Evolutionary conservation across 192 early-diverging fungal genomes (phyloP).

Genomic region (Podila verticillata): DNA sequence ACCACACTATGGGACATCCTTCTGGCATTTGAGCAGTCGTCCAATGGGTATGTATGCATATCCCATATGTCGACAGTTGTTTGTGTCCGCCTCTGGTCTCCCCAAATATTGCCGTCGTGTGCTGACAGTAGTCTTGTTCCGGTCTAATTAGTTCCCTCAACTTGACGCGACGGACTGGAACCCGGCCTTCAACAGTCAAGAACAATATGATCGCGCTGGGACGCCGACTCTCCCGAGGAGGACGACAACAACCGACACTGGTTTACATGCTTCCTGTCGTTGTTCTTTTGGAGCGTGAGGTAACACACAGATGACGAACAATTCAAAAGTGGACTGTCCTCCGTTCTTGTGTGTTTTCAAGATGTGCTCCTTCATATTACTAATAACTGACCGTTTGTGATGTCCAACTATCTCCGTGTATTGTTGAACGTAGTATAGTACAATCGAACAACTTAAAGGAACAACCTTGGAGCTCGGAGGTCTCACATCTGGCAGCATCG

Average conservation of each 20-base stretch:
- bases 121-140: neutral
- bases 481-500: neutral
- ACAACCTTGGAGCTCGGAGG: slow-evolving; percentile 1
- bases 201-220: slow-evolving; percentile 4
- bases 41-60: slow-evolving; percentile 49
- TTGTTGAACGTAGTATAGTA: neutral
- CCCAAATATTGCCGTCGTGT: neutral
- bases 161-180: slow-evolving; percentile 54
- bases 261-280: slow-evolving; percentile 68
- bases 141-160: slow-evolving; percentile 53
- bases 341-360: neutral
- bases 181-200: slow-evolving; percentile 5
- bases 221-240: slow-evolving; percentile 12
- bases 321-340: neutral
- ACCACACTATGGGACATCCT: slow-evolving; percentile 76
- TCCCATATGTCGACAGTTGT: neutral
- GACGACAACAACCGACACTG: slow-evolving; percentile 3
- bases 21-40: slow-evolving; percentile 56
- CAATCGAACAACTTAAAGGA: neutral
- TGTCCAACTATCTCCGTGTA: neutral
- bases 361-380: neutral
- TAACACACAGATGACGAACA: slow-evolving; percentile 14
- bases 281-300: slow-evolving; percentile 70
- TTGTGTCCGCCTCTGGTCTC: neutral
- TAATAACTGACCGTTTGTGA: neutral